Evolutionary conservation across 2,329 filamentous ascomycete genomes (phyloP).

Genomic region (Fusarium chlamydosporum): DNA sequence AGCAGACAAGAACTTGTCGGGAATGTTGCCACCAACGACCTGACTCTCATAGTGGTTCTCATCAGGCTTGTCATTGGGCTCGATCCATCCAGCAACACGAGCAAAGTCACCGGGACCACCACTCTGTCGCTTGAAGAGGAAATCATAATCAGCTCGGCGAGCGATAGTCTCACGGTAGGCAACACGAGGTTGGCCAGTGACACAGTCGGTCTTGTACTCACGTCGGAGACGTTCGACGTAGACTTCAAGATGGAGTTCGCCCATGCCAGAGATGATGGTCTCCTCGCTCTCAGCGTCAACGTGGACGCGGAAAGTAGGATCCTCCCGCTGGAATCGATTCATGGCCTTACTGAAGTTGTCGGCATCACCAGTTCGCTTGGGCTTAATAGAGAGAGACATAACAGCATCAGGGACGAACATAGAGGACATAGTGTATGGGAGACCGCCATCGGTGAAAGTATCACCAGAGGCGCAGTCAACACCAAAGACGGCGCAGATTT

Average conservation of each 20-base stretch:
- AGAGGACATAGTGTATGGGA: conserved; percentile 95
- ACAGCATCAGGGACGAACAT: conserved; percentile 99
- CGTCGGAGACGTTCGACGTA: conserved; percentile 97
- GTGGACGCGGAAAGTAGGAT: conserved; percentile 95
- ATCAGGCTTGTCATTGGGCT: conserved; percentile 80
- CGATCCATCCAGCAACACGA: conserved; percentile 90
- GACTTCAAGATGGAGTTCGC: conserved; percentile 95
- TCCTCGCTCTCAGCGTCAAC: conserved; percentile 94
- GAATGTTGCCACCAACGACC: conserved; percentile 89
- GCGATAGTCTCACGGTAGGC: conserved; percentile 96
- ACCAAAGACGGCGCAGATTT: conserved; percentile 98
- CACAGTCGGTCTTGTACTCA: conserved; percentile 96
- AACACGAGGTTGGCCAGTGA: conserved; percentile 96
- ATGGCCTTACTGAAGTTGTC: conserved; percentile 98
- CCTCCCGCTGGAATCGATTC: conserved; percentile 98
- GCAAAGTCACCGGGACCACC: conserved; percentile 97
- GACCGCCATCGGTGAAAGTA: conserved; percentile 93
- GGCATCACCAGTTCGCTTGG: conserved; percentile 91
- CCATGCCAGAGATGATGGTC: conserved; percentile 99
- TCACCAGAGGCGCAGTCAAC: conserved; percentile 98
- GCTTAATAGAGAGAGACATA: conserved; percentile 97
- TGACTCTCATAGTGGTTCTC: conserved; percentile 89
- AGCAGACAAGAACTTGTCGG: conserved; percentile 94
- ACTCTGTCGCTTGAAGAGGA: conserved; percentile 93
- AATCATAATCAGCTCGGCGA: conserved; percentile 86